Evolutionary conservation across 1,284 basidiomycete genomes (phyloP).

Genomic region (Exobasidium cylindrosporum): DNA sequence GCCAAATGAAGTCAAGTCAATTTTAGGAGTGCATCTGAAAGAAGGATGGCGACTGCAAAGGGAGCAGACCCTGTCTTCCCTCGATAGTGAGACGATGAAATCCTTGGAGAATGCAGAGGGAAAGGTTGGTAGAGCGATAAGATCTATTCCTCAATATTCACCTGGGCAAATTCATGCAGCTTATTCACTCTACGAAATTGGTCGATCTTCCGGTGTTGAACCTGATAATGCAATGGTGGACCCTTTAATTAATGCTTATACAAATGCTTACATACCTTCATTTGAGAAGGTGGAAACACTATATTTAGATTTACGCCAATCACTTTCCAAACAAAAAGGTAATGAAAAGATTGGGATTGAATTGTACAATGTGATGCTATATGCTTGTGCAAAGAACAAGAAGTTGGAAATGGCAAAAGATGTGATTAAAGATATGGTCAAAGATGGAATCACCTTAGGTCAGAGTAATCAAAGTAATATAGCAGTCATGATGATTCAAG

Average conservation of each 20-base stretch:
- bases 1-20: background rate
- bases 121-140: background rate
- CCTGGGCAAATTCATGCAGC: conserved; percentile 35
- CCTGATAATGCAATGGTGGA: conserved; percentile 29
- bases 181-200: conserved; percentile 28
- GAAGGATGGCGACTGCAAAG: background rate
- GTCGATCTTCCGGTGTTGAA: conserved; percentile 13
- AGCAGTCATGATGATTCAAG: conserved; percentile 19
- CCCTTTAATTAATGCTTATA: conserved; percentile 37
- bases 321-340: background rate
- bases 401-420: conserved; percentile 20
- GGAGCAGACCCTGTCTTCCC: background rate
- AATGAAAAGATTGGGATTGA: background rate
- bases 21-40: background rate
- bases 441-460: background rate
- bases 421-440: conserved; percentile 21
- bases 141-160: conserved; percentile 9
- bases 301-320: conserved; percentile 14
- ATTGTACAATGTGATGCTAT: conserved; percentile 25
- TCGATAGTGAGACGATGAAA: background rate
- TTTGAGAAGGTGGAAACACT: conserved; percentile 29
- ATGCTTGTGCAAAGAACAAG: conserved; percentile 28
- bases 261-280: conserved; percentile 35
- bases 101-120: background rate
- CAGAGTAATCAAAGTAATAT: conserved; percentile 17